These are phyloP conservation scores for Rubroboletus satanas DNA, from an alignment of 768 basidiomycete genomes.

Conservation along the genomic window DNA sequence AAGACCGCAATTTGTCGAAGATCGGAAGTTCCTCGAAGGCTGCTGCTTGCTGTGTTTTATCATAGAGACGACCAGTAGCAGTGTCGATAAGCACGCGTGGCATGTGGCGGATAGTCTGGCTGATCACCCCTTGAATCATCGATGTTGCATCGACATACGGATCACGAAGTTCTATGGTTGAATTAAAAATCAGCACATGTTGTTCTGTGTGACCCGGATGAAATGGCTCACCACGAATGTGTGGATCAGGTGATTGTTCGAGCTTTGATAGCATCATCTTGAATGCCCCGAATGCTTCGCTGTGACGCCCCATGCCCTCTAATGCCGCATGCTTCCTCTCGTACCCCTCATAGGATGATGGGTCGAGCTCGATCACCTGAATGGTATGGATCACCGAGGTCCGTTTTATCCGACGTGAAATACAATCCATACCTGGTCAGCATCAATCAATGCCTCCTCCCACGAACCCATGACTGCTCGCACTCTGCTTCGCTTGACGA, in stretches of 20 bases:
- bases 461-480: not conserved
- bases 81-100: conserved; percentile 6
- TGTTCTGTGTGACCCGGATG: not conserved
- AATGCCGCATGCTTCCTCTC: not conserved
- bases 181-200: not conserved
- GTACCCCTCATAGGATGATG: not conserved
- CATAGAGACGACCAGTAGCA: not conserved
- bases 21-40: conserved; percentile 4
- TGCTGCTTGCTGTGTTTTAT: not conserved
- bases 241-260: not conserved
- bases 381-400: not conserved
- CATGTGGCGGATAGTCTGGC: not conserved
- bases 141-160: not conserved
- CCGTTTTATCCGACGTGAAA: not conserved
- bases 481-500: conserved; percentile 6
- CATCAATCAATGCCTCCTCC: conserved; percentile 2
- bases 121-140: not conserved
- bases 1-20: conserved; percentile 3
- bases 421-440: conserved; percentile 1
- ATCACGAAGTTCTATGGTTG: not conserved
- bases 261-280: not conserved
- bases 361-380: not conserved
- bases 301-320: not conserved
- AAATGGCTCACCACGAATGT: not conserved
- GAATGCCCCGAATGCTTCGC: not conserved